Evolutionary conservation across 2,329 filamentous ascomycete genomes (phyloP).

Genomic region (Colletotrichum lentis): DNA sequence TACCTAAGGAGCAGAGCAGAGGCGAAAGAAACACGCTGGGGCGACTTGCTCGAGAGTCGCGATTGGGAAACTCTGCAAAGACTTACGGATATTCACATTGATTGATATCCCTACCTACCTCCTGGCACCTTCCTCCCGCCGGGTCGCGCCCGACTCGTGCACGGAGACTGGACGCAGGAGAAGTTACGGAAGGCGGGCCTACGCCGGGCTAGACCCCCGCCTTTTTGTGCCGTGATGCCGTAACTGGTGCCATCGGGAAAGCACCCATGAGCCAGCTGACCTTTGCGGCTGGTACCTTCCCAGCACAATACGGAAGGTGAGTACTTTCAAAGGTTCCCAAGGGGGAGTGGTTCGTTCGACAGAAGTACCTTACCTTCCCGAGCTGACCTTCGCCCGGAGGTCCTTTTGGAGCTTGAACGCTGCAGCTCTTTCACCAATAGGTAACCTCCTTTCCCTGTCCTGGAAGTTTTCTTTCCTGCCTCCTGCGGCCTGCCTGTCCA

Average conservation of each 20-base stretch:
- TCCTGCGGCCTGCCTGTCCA: not conserved
- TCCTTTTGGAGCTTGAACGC: not conserved
- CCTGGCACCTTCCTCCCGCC: slow-evolving; percentile 2
- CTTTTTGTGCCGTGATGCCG: slow-evolving; percentile 33
- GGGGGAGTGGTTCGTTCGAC: not conserved
- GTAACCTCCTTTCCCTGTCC: not conserved
- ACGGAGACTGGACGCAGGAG: not conserved
- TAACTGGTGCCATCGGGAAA: slow-evolving; percentile 26
- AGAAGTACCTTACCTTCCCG: slow-evolving; percentile 1
- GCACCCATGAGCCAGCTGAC: slow-evolving; percentile 23
- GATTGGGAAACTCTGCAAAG: not conserved
- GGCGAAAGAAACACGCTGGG: too few species aligned
- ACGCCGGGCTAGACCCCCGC: slow-evolving; percentile 29
- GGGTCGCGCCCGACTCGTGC: slow-evolving; percentile 27
- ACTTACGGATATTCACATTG: too few species aligned
- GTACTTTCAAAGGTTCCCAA: slow-evolving; percentile 8
- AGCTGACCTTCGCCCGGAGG: not conserved
- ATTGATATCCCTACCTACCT: slow-evolving; percentile 21
- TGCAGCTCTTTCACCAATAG: not conserved
- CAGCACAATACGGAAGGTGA: slow-evolving; percentile 19
- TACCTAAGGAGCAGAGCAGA: too few species aligned
- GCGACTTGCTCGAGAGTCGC: too few species aligned
- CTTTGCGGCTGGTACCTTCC: slow-evolving; percentile 6
- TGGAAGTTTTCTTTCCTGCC: not conserved
- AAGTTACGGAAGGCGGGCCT: slow-evolving; percentile 10